Percentiles rank a stretch among this genome's conserved stretches.
These are phyloP conservation scores for Saccharomycodes ludwigii DNA, from an alignment of 805 yeast genomes.

Conservation along the genomic window DNA sequence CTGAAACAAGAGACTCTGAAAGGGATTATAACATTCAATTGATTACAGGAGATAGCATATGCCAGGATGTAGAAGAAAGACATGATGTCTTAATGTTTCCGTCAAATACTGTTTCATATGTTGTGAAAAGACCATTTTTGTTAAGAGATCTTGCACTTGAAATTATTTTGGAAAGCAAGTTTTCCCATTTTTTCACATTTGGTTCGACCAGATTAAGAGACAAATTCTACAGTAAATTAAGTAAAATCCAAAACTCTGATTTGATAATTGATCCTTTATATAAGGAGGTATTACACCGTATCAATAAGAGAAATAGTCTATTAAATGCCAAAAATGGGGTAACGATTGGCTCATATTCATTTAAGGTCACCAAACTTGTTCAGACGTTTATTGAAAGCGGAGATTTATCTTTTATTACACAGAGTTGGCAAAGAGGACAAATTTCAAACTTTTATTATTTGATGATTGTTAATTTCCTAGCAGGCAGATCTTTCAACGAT, in stretches of 20 bases:
- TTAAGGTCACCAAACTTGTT: constrained; percentile 30
- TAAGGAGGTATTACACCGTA: constrained; percentile 37
- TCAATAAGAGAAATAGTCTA: constrained; percentile 26
- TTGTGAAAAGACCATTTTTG: constrained; percentile 64
- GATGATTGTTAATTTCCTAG: constrained; percentile 68
- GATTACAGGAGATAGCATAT: constrained; percentile 34
- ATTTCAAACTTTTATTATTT: constrained; percentile 75
- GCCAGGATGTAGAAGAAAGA: constrained; percentile 13
- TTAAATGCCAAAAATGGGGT: constrained; percentile 23
- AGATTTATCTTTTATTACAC: constrained; percentile 38
- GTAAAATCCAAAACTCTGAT: constrained; percentile 33
- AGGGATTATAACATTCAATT: constrained; percentile 61
- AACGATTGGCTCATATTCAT: constrained; percentile 24
- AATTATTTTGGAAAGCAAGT: constrained; percentile 61
- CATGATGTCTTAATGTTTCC: constrained; percentile 53
- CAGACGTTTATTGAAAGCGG: constrained; percentile 23
- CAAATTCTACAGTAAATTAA: constrained; percentile 35
- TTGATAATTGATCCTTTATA: constrained; percentile 43
- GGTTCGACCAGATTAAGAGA: constrained; percentile 43
- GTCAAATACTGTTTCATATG: constrained; percentile 42
- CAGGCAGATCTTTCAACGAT: constrained; percentile 84
- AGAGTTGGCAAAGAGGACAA: constrained; percentile 64
- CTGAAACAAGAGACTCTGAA: constrained; percentile 47
- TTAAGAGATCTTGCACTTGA: constrained; percentile 75
- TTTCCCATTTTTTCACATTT: constrained; percentile 58